A percentile compares a stretch with the other conserved stretches of the same genome.
phyloP scores from a whole-genome alignment of 768 basidiomycete genomes.

The Naganishia antarctica region DNA sequence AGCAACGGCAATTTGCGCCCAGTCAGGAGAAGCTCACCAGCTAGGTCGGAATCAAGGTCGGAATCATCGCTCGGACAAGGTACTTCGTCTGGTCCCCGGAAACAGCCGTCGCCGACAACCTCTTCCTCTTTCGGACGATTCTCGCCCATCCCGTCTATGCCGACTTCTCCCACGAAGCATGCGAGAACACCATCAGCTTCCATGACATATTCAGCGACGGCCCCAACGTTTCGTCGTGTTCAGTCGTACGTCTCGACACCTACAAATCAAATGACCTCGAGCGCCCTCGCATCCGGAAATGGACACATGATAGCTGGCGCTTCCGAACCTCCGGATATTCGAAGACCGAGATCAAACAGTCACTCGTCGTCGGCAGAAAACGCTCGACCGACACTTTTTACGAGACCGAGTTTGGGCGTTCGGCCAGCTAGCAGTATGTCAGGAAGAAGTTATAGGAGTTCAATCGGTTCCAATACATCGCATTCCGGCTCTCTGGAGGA shows the following conservation, averaged over 20 bases:
- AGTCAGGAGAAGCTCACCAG: too few species aligned
- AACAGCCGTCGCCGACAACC: not conserved
- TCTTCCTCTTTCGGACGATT: not conserved
- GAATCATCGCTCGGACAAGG: too few species aligned
- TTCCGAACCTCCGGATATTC: constrained; percentile 3
- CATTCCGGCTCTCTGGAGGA: not conserved
- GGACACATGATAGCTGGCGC: constrained; percentile 4
- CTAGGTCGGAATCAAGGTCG: too few species aligned
- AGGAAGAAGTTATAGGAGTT: not conserved
- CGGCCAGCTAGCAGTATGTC: not conserved
- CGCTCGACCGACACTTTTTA: not conserved
- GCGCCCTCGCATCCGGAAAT: constrained; percentile 6
- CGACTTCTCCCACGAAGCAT: not conserved
- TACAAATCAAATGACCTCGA: constrained; percentile 6
- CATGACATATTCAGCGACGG: not conserved
- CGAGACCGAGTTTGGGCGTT: constrained; percentile 1
- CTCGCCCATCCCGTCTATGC: not conserved
- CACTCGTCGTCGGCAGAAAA: not conserved
- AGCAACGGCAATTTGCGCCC: too few species aligned
- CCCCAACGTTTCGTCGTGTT: constrained; percentile 14
- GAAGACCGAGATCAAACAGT: constrained; percentile 15
- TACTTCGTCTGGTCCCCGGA: not conserved
- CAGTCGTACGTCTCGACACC: constrained; percentile 12
- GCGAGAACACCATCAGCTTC: not conserved
- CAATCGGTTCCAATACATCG: not conserved